phyloP scores from a whole-genome alignment of 2,329 filamentous ascomycete species.

The Cordyceps fumosorosea region DNA sequence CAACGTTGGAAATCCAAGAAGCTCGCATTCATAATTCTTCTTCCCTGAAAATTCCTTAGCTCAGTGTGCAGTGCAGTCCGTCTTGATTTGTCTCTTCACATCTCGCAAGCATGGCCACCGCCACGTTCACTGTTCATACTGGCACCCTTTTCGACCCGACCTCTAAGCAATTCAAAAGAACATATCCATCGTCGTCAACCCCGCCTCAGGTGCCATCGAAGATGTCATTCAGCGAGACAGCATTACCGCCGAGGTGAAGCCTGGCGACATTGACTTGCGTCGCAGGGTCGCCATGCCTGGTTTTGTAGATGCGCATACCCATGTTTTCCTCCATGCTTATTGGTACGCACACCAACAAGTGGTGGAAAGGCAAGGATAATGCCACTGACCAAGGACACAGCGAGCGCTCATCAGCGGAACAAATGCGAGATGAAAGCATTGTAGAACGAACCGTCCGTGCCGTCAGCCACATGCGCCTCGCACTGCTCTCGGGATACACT shows the following conservation, averaged over 20 bases:
- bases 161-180: conserved; percentile 33
- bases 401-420: conserved; percentile 35
- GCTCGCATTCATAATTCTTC: neutral
- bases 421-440: conserved; percentile 53
- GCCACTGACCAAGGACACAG: conserved; percentile 19
- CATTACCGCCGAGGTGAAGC: conserved; percentile 19
- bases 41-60: no score
- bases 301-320: conserved; percentile 49
- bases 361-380: no score
- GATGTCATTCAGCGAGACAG: conserved; percentile 24
- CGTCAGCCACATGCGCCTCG: conserved; percentile 44
- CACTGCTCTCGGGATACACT: conserved; percentile 51
- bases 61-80: neutral
- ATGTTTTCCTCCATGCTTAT: conserved; percentile 49
- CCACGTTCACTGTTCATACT: conserved; percentile 34
- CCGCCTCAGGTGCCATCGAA: conserved; percentile 33
- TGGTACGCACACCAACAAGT: conserved; percentile 23
- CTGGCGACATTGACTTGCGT: conserved; percentile 46
- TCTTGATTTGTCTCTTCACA: neutral
- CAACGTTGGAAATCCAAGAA: neutral
- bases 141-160: conserved; percentile 41
- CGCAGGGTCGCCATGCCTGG: conserved; percentile 45
- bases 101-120: neutral
- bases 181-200: conserved; percentile 36
- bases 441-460: conserved; percentile 50